A percentile compares a stretch with the other conserved stretches of the same genome.
phyloP scores from a whole-genome alignment of 441 rosid genomes.

The Francoa sonchifolia region DNA sequence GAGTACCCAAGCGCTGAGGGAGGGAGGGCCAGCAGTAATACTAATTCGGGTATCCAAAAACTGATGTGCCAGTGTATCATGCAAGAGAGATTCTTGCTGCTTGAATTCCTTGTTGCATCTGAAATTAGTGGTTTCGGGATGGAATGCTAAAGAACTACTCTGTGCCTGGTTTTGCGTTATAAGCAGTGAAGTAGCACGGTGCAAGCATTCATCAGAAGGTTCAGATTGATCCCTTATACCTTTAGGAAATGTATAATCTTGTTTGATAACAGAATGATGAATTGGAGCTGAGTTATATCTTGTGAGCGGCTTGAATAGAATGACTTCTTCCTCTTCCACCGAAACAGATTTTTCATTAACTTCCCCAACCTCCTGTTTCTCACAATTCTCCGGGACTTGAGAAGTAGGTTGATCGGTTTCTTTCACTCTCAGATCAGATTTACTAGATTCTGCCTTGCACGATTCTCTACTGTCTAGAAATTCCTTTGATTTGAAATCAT shows the following conservation, averaged over 20 bases:
- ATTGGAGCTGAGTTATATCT: conserved; percentile 81
- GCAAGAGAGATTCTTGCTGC: conserved; percentile 27
- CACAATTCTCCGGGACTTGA: conserved; percentile 12
- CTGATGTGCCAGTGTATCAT: conserved; percentile 16
- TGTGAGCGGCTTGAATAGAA: conserved; percentile 81
- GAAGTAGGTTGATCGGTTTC: conserved; percentile 8
- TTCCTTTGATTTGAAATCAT: conserved; percentile 13
- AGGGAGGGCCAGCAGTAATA: conserved; percentile 67
- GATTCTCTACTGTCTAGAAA: conserved; percentile 9
- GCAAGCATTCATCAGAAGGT: conserved; percentile 56
- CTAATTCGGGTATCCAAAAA: conserved; percentile 28
- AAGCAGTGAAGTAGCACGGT: conserved; percentile 56
- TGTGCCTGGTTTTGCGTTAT: conserved; percentile 39
- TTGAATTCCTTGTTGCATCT: conserved; percentile 19
- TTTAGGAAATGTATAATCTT: conserved; percentile 19
- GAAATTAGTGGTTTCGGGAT: conserved; percentile 35
- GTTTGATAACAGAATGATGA: conserved; percentile 16
- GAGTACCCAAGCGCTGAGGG: conserved; percentile 76
- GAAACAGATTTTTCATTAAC: conserved; percentile 25
- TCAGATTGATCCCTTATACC: conserved; percentile 21
- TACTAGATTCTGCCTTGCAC: conserved; percentile 10
- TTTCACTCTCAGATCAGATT: conserved; percentile 9
- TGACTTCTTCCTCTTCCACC: conserved; percentile 82
- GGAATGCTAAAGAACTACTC: conserved; percentile 25
- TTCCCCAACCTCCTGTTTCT: conserved; percentile 16